Evolutionary conservation across 305 asterid genomes (phyloP), one percentile per base, ranked within the genome.

Genomic region (Fraxinus nigra): DNA sequence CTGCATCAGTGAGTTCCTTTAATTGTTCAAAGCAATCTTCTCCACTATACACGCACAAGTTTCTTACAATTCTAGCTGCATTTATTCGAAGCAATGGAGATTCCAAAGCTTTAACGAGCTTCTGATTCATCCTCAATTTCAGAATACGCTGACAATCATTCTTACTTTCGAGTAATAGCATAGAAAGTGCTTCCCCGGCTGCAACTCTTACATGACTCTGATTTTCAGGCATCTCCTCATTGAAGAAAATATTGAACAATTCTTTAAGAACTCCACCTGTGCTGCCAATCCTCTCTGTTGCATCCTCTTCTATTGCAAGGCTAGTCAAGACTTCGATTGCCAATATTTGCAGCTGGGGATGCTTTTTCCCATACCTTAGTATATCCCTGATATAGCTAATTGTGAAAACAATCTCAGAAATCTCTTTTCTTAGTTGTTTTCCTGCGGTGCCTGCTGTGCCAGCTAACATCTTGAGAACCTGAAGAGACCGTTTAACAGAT

Each of bases 181-280:
- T 97, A 3, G 97, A 92, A 3, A 97, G 40, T 0, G 98, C 98
- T 82, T 93, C 98, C 24, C 99, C 99, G 13, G 98, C 95, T 22
- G 90, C 93, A 32, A 72, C 86, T 75, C 92, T 87, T 5, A 94
- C 97, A 22, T 89, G 90, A 38, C 79, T 76, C 35, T 77, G 82
- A 51, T 78, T 69, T 20, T 81, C 87, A 18, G 87, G 87, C 0
- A 78, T 83, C 46, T 70, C 81, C 37, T 92, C 90, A 75, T 90
- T 84, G 46, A 93, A 89, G 84, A 91, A 97, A 24, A 94, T 92
- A 34, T 82, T 85, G 75, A 91, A 87, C 82, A 94, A 51, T 72
- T 87, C 98, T 81, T 87, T 90, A 5, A 94, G 86, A 24, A 97
- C 84, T 24, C 98, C 99, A 0, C 99, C 99, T 0, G 99, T 97